Conservation (phyloP, 2,329 filamentous ascomycete genomes). For the Alternaria metachromatica region DNA sequence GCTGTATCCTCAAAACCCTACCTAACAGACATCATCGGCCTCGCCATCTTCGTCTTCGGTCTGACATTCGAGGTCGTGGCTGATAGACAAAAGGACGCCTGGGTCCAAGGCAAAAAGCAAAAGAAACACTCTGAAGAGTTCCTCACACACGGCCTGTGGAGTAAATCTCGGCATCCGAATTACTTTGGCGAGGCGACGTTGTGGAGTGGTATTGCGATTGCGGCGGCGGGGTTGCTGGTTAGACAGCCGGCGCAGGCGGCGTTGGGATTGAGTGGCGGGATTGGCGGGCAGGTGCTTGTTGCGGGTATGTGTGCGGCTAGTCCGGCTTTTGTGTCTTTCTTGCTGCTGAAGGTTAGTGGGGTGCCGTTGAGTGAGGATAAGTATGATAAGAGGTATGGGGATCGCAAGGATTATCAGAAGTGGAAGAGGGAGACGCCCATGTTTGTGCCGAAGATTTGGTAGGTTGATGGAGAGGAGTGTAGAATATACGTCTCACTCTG, state of each 20-base stretch:
- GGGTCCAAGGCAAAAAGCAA: conserved; percentile 65
- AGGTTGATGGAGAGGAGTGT: neutral
- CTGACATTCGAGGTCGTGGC: conserved; percentile 67
- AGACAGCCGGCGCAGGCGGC: conserved; percentile 62
- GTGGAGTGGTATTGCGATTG: conserved; percentile 71
- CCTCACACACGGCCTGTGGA: conserved; percentile 68
- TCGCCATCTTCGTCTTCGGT: conserved; percentile 65
- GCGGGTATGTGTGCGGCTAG: conserved; percentile 62
- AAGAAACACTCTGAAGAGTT: conserved; percentile 74
- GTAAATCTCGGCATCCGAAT: conserved; percentile 68
- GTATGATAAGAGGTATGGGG: conserved; percentile 70
- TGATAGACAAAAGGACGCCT: conserved; percentile 68
- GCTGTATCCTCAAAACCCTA: conserved; percentile 49
- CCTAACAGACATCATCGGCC: conserved; percentile 63
- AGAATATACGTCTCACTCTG: too few relatives aligned
- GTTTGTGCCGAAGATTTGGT: conserved; percentile 67
- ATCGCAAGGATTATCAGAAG: conserved; percentile 69
- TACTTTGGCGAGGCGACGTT: conserved; percentile 76
- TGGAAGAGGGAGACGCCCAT: conserved; percentile 72
- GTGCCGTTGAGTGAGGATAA: conserved; percentile 72
- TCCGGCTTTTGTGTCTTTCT: conserved; percentile 68
- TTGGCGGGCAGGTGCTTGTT: conserved; percentile 53
- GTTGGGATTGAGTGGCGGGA: conserved; percentile 59
- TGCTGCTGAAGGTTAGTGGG: conserved; percentile 69
- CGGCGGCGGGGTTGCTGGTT: conserved; percentile 64